Conservation (phyloP, 225 moss, liverwort and hornwort genomes). For the Climacium dendroides region DNA sequence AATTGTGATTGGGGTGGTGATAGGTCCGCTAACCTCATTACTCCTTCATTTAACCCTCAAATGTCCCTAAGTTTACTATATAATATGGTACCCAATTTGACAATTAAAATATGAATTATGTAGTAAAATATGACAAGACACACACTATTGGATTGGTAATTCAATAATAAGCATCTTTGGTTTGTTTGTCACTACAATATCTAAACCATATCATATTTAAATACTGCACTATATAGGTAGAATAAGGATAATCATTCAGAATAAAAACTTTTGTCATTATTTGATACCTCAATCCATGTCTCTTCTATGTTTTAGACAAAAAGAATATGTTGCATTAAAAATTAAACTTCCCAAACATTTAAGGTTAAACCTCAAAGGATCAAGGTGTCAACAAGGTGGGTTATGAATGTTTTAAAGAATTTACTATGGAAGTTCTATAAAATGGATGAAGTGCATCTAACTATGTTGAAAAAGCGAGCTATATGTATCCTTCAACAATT, state of each 20-base stretch:
- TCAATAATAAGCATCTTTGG: neutral
- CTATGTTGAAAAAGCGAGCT: neutral
- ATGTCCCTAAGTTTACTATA: rapidly evolving
- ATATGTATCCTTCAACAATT: rapidly evolving
- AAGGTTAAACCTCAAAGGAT: rapidly evolving
- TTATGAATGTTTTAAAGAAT: neutral
- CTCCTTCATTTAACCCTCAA: too few relatives aligned
- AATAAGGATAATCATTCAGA: neutral
- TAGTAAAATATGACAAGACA: neutral
- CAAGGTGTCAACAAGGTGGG: rapidly evolving
- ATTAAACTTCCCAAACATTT: rapidly evolving
- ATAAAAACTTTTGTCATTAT: too few relatives aligned
- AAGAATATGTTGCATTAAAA: neutral
- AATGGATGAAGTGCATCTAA: rapidly evolving
- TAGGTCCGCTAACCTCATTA: too few relatives aligned
- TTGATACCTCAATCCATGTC: neutral
- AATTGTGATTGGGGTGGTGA: too few relatives aligned
- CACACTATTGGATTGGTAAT: neutral
- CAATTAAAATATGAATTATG: neutral
- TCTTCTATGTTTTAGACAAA: rapidly evolving
- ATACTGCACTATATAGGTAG: neutral
- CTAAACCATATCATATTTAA: neutral
- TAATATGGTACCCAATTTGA: neutral
- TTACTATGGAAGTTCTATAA: rapidly evolving
- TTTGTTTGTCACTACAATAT: neutral